Evolutionary conservation across 2,329 filamentous ascomycete species (phyloP), one percentile per base, ranked within the genome.

Genomic region (Sphaerulina musiva): DNA sequence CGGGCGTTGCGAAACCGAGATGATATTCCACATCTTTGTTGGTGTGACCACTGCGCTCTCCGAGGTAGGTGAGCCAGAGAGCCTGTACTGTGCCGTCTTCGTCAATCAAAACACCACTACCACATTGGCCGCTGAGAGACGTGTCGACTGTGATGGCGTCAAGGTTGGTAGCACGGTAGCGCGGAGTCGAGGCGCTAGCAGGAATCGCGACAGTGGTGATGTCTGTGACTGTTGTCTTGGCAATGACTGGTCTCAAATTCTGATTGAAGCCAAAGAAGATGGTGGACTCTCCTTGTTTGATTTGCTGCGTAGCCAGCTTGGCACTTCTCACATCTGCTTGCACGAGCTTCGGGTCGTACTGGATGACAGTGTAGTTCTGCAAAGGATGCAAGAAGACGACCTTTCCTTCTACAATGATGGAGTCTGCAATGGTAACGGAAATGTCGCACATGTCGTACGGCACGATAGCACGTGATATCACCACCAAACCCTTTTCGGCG

Each of bases 221-320:
- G 70, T 98, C 93, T 0, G 95, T 98, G 11, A 98, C 90, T 0
- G 87, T 89, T 0, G 93, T 97, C 64, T 95, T 90, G 4, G 90
- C 88, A 63, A 96, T 89, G 3, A 97, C 92, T 40, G 96, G 89
- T 36, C 92, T 84, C 57, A 92, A 86, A 61, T 96, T 97, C 62
- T 95, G 85, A 69, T 98, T 98, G 76, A 95, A 95, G n/a, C 93
- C 95, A 59, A 98, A 87, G 72, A 98, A 98, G 62, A 95, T 91
- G 0, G 91, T 96, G 54, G 92, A 86, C 46, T 91, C 89, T 36
- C 93, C 93, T 74, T 97, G 93, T 48, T 89, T 91, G 69, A 97
- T 89, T 64, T 84, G 83, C 53, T 88, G 83, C 5, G 78, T 83
- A 66, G 89, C 89, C 47, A 98, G 79, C 64, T 83, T 87, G 4